Percentiles rank a stretch among this genome's conserved stretches.
Evolutionary conservation across 345 rosid genomes (phyloP).

Genomic region (Dovyalis caffra): DNA sequence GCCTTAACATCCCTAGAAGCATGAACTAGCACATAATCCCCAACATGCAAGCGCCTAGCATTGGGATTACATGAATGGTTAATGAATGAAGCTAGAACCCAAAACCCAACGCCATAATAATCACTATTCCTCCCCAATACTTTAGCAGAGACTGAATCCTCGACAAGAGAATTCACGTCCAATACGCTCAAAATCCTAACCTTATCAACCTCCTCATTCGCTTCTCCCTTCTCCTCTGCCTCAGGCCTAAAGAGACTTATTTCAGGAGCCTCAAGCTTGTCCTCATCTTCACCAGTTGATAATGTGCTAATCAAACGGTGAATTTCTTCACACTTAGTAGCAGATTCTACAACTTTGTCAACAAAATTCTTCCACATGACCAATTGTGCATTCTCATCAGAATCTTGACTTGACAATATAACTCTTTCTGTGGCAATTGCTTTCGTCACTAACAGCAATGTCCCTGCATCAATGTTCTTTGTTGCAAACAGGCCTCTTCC

Average conservation of each 20-base stretch:
- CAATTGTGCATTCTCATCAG: conserved; percentile 54
- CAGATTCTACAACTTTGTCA: conserved; percentile 44
- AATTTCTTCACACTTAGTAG: conserved; percentile 47
- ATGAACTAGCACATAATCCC: conserved; percentile 58
- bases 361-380: conserved; percentile 88
- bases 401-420: conserved; percentile 51
- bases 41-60: conserved; percentile 72
- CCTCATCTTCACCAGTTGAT: conserved; percentile 65
- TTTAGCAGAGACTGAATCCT: conserved; percentile 68
- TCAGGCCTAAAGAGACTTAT: conserved; percentile 56
- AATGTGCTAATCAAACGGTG: conserved; percentile 38
- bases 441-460: conserved; percentile 58
- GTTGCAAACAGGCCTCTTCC: conserved; percentile 83
- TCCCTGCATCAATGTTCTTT: conserved; percentile 64
- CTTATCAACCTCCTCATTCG: conserved; percentile 33
- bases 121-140: conserved; percentile 78
- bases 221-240: conserved; percentile 22
- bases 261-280: conserved; percentile 51
- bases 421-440: conserved; percentile 80
- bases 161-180: conserved; percentile 88
- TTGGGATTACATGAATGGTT: conserved; percentile 85
- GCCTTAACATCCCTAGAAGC: conserved; percentile 76
- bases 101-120: conserved; percentile 73
- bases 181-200: conserved; percentile 57
- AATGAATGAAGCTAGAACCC: conserved; percentile 71